Base-by-base conservation (phyloP, 108 stramenopile genomes). In the Cylindrotheca closterium region DNA sequence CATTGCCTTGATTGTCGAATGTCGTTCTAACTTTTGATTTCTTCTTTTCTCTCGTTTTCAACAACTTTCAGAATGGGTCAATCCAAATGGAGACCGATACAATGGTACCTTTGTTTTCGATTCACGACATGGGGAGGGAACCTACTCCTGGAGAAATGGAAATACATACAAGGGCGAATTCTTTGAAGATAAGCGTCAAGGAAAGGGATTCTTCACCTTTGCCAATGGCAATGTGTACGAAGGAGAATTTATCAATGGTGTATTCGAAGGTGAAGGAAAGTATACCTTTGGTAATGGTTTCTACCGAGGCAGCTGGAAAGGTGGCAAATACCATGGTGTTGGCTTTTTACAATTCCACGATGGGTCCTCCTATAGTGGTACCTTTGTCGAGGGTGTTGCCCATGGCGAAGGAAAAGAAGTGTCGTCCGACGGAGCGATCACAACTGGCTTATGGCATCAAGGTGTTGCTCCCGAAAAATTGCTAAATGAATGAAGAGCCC, bases 151-250 rank as follows among this genome's bases (percentile, higher is more conserved):
- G 72, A 64, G 73, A 31, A 69, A 78, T 57, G 82, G 82, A 5
- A 58, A 68, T 19, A 47, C 67, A 0, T 83, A 83, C 32, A 26
- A 50, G 18, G 82, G 82, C 2, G 60, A 77, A 2, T 83, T 76
- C 48, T 52, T 7, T 22, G 61, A 76, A 37, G 81, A 76, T 54
- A 63, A 73, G 46, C 75, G 72, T 8, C 75, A 83, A 27, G 82
- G 82, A 5, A 58, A 60, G 23, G 73, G 79, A 31, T 67, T 56
- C 8, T 83, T 76, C 62, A 51, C 30, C 3, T 81, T 72, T 65
- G 67, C 73, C 55, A 76, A 81, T 63, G 80, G 80, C 4, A 74
- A 63, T 42, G 32, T 74, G 19, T 81, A 81, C 50, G 68, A 81
- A 51, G 82, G 82, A 46, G 75, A 77, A 12, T 83, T 74, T 55